Evolutionary conservation across 1,284 basidiomycete genomes (phyloP), one percentile per base, ranked within the genome.

Genomic region (Thecaphora thlaspeos): DNA sequence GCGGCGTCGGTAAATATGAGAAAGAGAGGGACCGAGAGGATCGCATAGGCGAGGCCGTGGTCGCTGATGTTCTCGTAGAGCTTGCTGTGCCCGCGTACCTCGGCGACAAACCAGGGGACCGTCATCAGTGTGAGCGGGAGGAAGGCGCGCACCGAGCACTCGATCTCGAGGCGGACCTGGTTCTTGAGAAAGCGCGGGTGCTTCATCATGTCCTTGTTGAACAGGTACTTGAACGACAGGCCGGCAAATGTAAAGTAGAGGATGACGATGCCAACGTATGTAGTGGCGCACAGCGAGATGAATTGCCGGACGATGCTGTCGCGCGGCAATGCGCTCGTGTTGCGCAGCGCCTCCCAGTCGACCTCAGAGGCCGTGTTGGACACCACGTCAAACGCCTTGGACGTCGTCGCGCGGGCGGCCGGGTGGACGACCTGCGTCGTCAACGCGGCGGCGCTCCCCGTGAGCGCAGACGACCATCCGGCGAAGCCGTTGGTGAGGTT

Each of bases 141-240:
- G 73, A 95, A 94, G 0, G 91, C 87, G 43, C 82, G 81, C 50
- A 96, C 63, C 52, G 88, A 90, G 46, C 80, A 80, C 61, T 84
- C 80, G 63, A 99, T 97, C 80, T 99, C 94, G 57, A 86, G 82
- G 60, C 83, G 82, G 60, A 77, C 72, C 79, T 96, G 93, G 73
- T 90, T 85, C 75, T 90, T 88, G 48, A 95, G 82, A 82, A 93
- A 99, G 28, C 88, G 85, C 0, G 94, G 95, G 80, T 99, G 94
- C 44, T 85, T 84, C 86, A 92, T 92, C 86, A 98, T 91, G 22
- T 93, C 86, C 71, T 92, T 88, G 81, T 98, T 93, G 84, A 96
- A 99, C 57, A 98, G 84, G 79, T 84, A 88, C 51, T 81, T 82
- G 81, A 92, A 99, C 4, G 91, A 91, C 76, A 73, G 51, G 18